phyloP scores from a whole-genome alignment of 176 grass and related monocot species.

The Typha latifolia region DNA sequence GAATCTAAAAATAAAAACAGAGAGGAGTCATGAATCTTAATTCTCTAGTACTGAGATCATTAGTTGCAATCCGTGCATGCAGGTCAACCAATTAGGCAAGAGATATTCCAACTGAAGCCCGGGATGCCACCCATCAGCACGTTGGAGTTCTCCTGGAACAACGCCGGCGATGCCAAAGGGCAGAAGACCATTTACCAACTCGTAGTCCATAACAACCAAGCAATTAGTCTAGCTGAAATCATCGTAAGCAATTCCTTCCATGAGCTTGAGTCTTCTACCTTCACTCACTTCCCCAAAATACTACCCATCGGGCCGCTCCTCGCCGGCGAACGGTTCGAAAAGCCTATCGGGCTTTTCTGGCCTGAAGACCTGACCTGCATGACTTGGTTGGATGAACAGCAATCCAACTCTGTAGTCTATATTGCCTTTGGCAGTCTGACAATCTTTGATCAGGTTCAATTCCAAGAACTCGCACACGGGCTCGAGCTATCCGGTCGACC shows the following conservation, averaged over 20 bases:
- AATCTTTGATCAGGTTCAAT: constrained; percentile 23
- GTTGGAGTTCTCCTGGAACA: background rate
- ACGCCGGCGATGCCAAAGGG: background rate
- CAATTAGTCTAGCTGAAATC: constrained; percentile 2
- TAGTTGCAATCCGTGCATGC: too few species aligned
- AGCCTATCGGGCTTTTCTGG: constrained; percentile 28
- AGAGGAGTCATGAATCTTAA: too few species aligned
- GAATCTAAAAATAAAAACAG: too few species aligned
- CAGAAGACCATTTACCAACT: background rate
- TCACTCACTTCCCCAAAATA: background rate
- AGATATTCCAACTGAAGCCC: constrained; percentile 3
- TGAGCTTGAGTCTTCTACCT: constrained; percentile 28
- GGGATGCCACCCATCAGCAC: constrained; percentile 4
- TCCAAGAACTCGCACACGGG: background rate
- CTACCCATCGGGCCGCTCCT: constrained; percentile 34
- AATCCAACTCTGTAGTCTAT: constrained; percentile 25
- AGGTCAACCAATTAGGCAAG: background rate
- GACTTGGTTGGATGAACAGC: constrained; percentile 44
- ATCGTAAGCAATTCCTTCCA: constrained; percentile 41
- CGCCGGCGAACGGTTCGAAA: constrained; percentile 10
- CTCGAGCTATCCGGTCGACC: too few species aligned
- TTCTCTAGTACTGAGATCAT: too few species aligned
- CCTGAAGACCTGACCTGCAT: constrained; percentile 18
- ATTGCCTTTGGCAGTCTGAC: constrained; percentile 46
- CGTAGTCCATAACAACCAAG: background rate